Percentiles rank a stretch among this genome's conserved stretches.
Conservation (phyloP, 345 rosid genomes). For the Sisymbrium irio region DNA sequence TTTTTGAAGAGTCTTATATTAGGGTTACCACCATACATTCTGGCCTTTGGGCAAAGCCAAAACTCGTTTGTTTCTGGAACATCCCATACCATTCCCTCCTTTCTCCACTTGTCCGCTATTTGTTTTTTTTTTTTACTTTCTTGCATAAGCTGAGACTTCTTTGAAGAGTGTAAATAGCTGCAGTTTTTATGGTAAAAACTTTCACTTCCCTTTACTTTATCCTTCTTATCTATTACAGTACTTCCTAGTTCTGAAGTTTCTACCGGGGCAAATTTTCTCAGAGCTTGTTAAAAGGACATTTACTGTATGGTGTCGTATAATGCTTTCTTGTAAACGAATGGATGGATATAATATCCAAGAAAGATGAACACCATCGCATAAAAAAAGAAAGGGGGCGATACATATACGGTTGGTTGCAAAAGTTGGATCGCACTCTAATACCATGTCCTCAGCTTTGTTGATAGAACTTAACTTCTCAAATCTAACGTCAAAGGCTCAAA, state of each 20-base stretch:
- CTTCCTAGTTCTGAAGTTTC: background rate
- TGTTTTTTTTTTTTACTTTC: background rate
- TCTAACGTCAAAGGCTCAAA: background rate
- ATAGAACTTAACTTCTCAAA: background rate
- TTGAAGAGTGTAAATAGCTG: conserved; percentile 29
- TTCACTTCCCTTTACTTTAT: background rate
- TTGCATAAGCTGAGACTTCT: conserved; percentile 23
- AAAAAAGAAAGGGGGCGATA: too few relatives aligned
- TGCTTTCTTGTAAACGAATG: background rate
- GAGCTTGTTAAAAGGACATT: background rate
- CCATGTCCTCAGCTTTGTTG: background rate
- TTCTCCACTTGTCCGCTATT: conserved; percentile 3
- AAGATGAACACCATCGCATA: background rate
- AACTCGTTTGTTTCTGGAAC: conserved; percentile 16
- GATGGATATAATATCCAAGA: background rate
- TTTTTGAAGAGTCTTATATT: conserved; percentile 30
- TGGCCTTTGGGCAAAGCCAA: conserved; percentile 10
- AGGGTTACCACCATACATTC: conserved; percentile 32
- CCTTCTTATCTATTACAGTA: background rate
- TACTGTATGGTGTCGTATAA: background rate
- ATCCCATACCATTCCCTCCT: background rate
- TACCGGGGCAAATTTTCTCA: background rate
- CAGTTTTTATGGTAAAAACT: conserved; percentile 7
- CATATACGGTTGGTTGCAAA: background rate
- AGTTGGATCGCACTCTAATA: background rate